phyloP scores from a whole-genome alignment of 164 flowering plant species.

The Echeveria elegans region DNA sequence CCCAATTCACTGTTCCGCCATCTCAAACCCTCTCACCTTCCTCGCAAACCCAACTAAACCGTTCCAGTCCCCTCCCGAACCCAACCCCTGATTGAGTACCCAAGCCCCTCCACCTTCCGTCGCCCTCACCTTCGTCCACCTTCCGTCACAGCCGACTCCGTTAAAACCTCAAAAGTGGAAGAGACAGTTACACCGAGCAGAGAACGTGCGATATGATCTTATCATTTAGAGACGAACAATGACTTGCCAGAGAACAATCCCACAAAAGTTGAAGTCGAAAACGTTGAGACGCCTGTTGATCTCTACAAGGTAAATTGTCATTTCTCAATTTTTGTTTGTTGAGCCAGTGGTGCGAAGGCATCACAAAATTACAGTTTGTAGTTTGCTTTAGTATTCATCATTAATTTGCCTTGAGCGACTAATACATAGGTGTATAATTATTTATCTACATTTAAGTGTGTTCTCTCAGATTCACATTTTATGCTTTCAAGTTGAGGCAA shows the following conservation, averaged over 20 bases:
- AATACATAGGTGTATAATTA: neutral
- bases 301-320: constrained; percentile 64
- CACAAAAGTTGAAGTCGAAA: constrained; percentile 38
- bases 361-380: too few species aligned
- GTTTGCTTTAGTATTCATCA: too few species aligned
- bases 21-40: too few species aligned
- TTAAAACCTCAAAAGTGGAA: constrained; percentile 28
- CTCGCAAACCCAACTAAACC: too few species aligned
- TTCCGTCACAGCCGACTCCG: constrained; percentile 49
- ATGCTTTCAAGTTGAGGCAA: too few species aligned
- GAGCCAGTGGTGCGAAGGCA: neutral
- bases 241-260: constrained; percentile 23
- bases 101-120: too few species aligned
- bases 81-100: too few species aligned
- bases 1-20: too few species aligned
- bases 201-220: constrained; percentile 18
- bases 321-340: neutral
- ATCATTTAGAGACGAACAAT: constrained; percentile 13
- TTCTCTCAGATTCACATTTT: too few species aligned
- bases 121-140: too few species aligned
- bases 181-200: constrained; percentile 19
- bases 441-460: neutral
- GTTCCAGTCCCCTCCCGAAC: too few species aligned
- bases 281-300: constrained; percentile 90
- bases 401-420: too few species aligned